These are phyloP conservation scores for Ceratobasidium theobromae DNA, from an alignment of 1,284 basidiomycete species.

Conservation along the genomic window DNA sequence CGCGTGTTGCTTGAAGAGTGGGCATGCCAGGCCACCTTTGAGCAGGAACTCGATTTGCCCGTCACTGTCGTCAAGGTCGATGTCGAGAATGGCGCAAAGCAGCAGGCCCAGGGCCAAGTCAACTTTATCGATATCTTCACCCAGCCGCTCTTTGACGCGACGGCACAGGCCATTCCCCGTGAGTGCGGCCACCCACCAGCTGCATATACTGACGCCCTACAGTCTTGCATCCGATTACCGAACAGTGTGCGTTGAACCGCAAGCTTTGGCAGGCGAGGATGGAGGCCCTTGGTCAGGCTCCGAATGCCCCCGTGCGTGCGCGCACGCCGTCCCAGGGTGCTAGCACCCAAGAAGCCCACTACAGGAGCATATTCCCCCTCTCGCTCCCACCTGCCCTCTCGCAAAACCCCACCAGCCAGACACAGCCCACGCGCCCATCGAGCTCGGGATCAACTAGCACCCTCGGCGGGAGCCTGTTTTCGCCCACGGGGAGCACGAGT, in stretches of 20 bases:
- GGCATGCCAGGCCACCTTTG: conserved; percentile 81
- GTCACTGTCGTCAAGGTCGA: conserved; percentile 57
- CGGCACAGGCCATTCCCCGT: conserved; percentile 73
- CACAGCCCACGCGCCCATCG: conserved; percentile 11
- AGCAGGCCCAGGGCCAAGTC: conserved; percentile 83
- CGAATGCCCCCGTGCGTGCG: conserved; percentile 22
- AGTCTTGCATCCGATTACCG: conserved; percentile 66
- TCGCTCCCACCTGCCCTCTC: conserved; percentile 42
- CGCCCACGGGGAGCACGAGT: conserved; percentile 22
- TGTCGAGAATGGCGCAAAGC: conserved; percentile 51
- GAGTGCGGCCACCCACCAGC: conserved; percentile 38
- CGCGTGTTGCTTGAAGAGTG: conserved; percentile 84
- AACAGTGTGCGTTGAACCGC: conserved; percentile 66
- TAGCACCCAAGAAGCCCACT: conserved; percentile 42
- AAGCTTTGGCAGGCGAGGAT: conserved; percentile 62
- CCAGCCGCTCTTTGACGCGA: conserved; percentile 77
- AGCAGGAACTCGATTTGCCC: conserved; percentile 73
- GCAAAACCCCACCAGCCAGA: not conserved
- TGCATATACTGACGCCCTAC: conserved; percentile 5
- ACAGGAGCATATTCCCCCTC: conserved; percentile 47
- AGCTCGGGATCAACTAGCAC: conserved; percentile 7
- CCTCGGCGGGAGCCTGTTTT: conserved; percentile 12
- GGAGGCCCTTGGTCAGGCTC: conserved; percentile 45
- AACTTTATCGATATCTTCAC: conserved; percentile 84
- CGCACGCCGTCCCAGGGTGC: conserved; percentile 37